Conservation (phyloP, 495 filamentous ascomycete species). For the Amphirosellinia nigrospora region DNA sequence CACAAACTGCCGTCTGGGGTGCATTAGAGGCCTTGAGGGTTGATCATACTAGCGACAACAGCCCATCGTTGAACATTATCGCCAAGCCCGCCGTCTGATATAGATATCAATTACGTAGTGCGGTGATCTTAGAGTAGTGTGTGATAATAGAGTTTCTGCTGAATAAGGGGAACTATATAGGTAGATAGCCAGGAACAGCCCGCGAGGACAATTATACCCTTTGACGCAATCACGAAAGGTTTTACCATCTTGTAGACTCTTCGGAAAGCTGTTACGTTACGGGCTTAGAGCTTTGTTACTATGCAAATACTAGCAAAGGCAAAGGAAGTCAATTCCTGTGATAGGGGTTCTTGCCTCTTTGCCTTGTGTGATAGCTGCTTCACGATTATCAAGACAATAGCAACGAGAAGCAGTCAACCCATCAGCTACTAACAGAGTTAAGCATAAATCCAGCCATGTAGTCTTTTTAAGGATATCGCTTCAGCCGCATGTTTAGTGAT, state of each 20-base stretch:
- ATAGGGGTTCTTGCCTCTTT: no score
- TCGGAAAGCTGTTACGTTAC: not conserved
- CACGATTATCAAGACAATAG: not conserved
- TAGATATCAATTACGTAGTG: no score
- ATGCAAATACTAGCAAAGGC: not conserved
- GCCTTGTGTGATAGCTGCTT: not conserved
- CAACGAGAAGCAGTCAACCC: not conserved
- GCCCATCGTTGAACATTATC: not conserved
- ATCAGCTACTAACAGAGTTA: not conserved
- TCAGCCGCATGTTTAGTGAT: not conserved
- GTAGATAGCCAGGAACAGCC: not conserved
- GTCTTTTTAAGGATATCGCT: not conserved
- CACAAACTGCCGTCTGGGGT: constrained; percentile 16
- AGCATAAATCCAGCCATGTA: not conserved
- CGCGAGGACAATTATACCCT: not conserved
- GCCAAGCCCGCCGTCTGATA: no score
- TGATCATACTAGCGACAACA: not conserved
- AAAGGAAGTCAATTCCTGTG: not conserved
- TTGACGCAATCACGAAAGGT: not conserved
- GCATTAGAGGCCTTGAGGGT: not conserved
- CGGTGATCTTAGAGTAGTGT: not conserved
- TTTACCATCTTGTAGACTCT: not conserved
- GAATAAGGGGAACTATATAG: not conserved
- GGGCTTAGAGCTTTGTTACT: not conserved
- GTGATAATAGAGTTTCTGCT: not conserved